These are phyloP conservation scores for Plasmopara viticola DNA, from an alignment of 352 stramenopile genomes.

Conservation along the genomic window DNA sequence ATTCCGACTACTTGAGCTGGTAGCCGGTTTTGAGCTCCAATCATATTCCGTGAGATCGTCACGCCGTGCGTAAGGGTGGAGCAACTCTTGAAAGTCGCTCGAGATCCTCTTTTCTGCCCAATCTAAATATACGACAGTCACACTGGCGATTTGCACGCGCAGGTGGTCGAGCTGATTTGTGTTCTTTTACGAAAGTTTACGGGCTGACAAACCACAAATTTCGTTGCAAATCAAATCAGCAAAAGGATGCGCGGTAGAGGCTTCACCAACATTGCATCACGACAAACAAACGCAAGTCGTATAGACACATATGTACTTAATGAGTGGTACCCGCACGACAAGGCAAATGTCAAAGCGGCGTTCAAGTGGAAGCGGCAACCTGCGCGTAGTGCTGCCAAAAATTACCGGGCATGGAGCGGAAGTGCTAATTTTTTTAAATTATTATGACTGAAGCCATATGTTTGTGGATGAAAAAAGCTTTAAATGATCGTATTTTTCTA, in stretches of 20 bases:
- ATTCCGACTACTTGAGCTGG: constrained; percentile 20
- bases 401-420: not conserved
- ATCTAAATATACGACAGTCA: not conserved
- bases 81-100: not conserved
- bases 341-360: not conserved
- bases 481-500: not conserved
- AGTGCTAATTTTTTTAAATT: too few species aligned
- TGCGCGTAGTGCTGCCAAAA: not conserved
- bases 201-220: not conserved
- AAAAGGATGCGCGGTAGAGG: not conserved
- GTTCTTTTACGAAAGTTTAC: not conserved
- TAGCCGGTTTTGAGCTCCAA: constrained; percentile 19
- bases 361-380: not conserved
- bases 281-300: not conserved
- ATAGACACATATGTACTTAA: not conserved
- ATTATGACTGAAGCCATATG: too few species aligned
- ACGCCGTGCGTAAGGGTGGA: not conserved
- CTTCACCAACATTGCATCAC: not conserved
- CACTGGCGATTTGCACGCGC: constrained; percentile 9
- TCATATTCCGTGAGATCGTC: constrained; percentile 20
- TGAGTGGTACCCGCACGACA: not conserved
- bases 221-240: not conserved
- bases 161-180: constrained; percentile 1
- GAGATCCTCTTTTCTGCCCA: not conserved
- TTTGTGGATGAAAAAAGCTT: too few species aligned